Conservation (phyloP, 1,139 yeast species). For the Diutina catenulata region DNA sequence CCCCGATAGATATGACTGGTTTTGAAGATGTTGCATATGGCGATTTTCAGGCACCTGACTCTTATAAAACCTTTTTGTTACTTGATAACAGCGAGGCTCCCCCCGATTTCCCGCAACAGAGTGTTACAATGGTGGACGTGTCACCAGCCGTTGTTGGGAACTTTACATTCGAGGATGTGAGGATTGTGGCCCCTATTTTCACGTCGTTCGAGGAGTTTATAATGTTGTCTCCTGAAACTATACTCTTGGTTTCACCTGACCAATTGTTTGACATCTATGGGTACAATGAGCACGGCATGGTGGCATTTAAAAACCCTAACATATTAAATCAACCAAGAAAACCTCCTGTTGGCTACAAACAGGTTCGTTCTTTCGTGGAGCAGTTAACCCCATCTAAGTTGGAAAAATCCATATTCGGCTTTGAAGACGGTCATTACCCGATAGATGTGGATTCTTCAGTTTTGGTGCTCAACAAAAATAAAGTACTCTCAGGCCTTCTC, state of each 20-base stretch:
- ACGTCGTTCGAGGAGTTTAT: conserved; percentile 1
- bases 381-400: neutral
- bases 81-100: too few relatives aligned
- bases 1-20: neutral
- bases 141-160: neutral
- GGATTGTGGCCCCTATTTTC: neutral
- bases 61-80: neutral
- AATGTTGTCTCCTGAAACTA: neutral
- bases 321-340: neutral
- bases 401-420: neutral
- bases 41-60: neutral
- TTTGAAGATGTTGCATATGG: neutral
- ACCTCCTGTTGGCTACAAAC: neutral
- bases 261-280: neutral
- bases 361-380: neutral
- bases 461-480: conserved; percentile 1
- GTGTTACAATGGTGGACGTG: neutral
- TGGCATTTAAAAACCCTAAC: neutral
- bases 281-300: neutral
- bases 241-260: neutral
- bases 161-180: neutral
- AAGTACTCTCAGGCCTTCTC: neutral
- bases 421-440: neutral
- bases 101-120: too few relatives aligned
- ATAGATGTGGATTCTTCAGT: neutral